phyloP scores from a whole-genome alignment of 2,329 filamentous ascomycete genomes.

The Arthroderma sp. region DNA sequence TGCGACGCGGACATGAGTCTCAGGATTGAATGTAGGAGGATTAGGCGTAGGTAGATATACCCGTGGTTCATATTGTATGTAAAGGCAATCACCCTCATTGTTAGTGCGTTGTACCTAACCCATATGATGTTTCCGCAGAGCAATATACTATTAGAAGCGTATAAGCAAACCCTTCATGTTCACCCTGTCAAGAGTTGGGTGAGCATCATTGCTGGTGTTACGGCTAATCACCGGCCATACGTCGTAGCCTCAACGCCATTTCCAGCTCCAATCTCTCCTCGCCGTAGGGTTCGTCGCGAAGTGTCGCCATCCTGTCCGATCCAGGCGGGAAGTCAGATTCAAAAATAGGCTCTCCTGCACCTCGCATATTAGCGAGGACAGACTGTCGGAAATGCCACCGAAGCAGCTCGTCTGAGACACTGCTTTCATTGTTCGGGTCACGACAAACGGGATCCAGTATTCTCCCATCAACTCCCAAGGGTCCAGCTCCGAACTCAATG shows the following conservation, averaged over 20 bases:
- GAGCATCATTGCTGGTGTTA: too few relatives aligned
- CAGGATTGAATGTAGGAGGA: too few relatives aligned
- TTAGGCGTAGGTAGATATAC: too few relatives aligned
- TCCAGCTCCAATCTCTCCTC: slow-evolving; percentile 11
- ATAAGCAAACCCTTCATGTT: too few relatives aligned
- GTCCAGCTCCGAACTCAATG: slow-evolving; percentile 5
- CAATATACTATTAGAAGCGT: too few relatives aligned
- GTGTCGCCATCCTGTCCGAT: slow-evolving; percentile 11
- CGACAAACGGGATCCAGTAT: slow-evolving; percentile 11
- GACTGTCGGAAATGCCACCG: slow-evolving; percentile 15
- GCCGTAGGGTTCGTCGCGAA: slow-evolving; percentile 9
- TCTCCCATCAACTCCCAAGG: slow-evolving; percentile 9
- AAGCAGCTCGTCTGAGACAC: slow-evolving; percentile 12
- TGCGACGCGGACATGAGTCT: too few relatives aligned
- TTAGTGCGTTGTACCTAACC: too few relatives aligned
- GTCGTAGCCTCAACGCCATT: slow-evolving; percentile 4
- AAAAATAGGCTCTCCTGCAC: slow-evolving; percentile 14
- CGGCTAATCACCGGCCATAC: too few relatives aligned
- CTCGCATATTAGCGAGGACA: slow-evolving; percentile 16
- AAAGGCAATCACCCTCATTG: too few relatives aligned
- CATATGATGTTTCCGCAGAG: too few relatives aligned
- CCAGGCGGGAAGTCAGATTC: slow-evolving; percentile 15
- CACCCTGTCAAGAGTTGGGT: too few relatives aligned
- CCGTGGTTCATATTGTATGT: too few relatives aligned
- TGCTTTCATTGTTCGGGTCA: slow-evolving; percentile 5